Percentiles rank a stretch among this genome's conserved stretches.
Evolutionary conservation across 805 yeast species (phyloP).

Genomic region (Starmerella etchellsii): DNA sequence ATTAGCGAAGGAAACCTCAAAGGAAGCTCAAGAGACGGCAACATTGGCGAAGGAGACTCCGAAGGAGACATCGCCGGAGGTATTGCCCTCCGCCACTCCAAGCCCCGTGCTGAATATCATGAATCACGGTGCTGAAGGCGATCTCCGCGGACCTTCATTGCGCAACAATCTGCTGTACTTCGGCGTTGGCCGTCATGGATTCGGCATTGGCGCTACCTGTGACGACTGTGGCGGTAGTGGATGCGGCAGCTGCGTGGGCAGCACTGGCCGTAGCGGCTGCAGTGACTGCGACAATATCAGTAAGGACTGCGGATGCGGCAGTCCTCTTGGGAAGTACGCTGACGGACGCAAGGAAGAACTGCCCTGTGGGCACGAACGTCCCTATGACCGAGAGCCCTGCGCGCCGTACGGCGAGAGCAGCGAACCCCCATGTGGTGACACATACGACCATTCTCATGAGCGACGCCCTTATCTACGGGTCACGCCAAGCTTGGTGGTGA

Average conservation of each 20-base stretch:
- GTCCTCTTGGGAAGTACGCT: not conserved
- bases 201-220: constrained; percentile 4
- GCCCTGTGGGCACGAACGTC: not conserved
- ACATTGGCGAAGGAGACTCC: not conserved
- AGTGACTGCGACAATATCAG: not conserved
- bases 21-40: not conserved
- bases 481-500: constrained; percentile 10
- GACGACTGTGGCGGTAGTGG: not conserved
- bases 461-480: constrained; percentile 11
- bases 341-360: not conserved
- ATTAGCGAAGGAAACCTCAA: not conserved
- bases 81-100: not conserved
- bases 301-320: not conserved
- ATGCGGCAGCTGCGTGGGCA: not conserved
- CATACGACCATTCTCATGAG: not conserved
- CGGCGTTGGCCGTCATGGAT: constrained; percentile 10
- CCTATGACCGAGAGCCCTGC: not conserved
- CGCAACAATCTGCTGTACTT: constrained; percentile 15
- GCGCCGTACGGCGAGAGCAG: not conserved
- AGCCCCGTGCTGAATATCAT: constrained; percentile 1
- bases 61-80: not conserved
- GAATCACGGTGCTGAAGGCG: constrained; percentile 12
- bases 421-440: too few species aligned
- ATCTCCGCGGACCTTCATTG: constrained; percentile 9
- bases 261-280: not conserved